These are phyloP conservation scores for Modicella reniformis DNA, from an alignment of 371 early-diverging fungal genomes.

Conservation along the genomic window DNA sequence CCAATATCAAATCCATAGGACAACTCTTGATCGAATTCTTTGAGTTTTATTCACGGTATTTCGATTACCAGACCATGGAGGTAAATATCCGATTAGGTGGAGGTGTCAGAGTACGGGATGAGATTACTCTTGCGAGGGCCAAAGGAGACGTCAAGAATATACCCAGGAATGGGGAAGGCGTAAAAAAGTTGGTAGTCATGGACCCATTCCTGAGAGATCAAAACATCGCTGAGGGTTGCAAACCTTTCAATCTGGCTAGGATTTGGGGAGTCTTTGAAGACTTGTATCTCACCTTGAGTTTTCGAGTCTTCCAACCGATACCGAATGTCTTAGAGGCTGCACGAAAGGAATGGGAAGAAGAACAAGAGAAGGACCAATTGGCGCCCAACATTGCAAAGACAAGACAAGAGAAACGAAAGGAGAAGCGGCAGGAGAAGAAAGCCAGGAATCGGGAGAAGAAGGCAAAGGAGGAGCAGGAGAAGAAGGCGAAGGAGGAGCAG, in stretches of 20 bases:
- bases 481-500: too few relatives aligned
- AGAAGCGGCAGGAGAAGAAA: too few relatives aligned
- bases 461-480: too few relatives aligned
- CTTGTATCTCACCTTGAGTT: constrained; percentile 32
- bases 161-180: constrained; percentile 22
- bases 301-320: constrained; percentile 15
- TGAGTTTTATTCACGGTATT: constrained; percentile 44
- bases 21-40: constrained; percentile 49
- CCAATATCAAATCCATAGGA: constrained; percentile 42
- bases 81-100: constrained; percentile 49
- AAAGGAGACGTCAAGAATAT: constrained; percentile 1
- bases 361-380: background rate
- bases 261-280: constrained; percentile 43
- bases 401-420: too few relatives aligned
- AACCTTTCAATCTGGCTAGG: constrained; percentile 13
- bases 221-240: constrained; percentile 38
- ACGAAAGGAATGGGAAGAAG: background rate
- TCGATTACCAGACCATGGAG: constrained; percentile 49
- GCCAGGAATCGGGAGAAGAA: too few relatives aligned
- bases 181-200: constrained; percentile 44
- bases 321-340: background rate
- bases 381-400: too few relatives aligned
- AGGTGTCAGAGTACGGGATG: constrained; percentile 26
- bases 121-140: background rate
- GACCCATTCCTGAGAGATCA: constrained; percentile 48